Evolutionary conservation across 163 green algal genomes (phyloP), one percentile per base, ranked within the genome.

Genomic region (Prototheca stagnorum): DNA sequence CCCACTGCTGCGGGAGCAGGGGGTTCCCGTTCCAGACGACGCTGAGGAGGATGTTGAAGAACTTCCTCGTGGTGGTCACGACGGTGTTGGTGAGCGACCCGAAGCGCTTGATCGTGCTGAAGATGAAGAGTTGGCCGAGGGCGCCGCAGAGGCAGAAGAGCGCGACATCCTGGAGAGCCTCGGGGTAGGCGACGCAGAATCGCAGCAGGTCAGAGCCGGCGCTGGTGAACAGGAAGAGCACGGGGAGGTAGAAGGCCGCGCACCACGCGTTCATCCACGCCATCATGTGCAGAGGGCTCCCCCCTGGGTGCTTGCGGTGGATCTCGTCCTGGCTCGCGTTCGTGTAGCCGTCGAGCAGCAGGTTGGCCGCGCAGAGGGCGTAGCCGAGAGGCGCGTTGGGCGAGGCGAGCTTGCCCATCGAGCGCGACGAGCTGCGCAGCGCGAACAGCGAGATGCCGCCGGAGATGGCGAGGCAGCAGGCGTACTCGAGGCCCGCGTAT

Each of bases 71-170:
- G 34, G 91, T 99, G 58, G 84, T 95, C 26, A 97, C 71, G 15
- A 95, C 71, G 0, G 83, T 95, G 61, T 85, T 92, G 28, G 75
- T 57, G 20, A 98, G 64, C 11, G 77, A 78, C 9, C 91, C 91
- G 75, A 95, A 96, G 5, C 51, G 68, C 47, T 79, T 81, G 67
- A 99, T 96, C 24, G 84, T 95, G 48, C 75, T 70, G 62, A 98
- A 99, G 39, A 99, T 97, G 69, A 96, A 96, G n/a, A 97, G 75
- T 72, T 99, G 90, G 14, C 79, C 91, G 40, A 95, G 54, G 2
- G 82, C 85, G 39, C 88, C 88, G 51, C 88, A 96, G 4, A 92
- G 35, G 65, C 86, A 96, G 70, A 96, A 98, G 16, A 91, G 55
- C n/a, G 79, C 20, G 0, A 97, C 56, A 51, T 97, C 78, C 35